Percentiles rank a stretch among this genome's conserved stretches.
phyloP scores from a whole-genome alignment of 2,329 filamentous ascomycete species.

The Cryoendolithus antarcticus region DNA sequence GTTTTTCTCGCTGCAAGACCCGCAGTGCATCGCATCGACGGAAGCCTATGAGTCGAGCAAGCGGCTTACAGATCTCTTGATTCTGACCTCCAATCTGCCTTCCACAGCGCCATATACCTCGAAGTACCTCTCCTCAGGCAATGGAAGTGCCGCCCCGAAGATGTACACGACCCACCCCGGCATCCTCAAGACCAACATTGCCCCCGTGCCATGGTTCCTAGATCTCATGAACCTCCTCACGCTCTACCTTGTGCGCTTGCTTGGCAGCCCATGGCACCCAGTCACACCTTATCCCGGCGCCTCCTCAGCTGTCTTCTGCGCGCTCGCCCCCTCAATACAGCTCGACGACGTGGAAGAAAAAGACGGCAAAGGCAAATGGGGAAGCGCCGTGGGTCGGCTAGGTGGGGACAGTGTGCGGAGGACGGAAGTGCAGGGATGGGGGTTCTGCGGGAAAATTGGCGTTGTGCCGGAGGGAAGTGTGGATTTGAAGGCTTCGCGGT shows the following conservation, averaged over 20 bases:
- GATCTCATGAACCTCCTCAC: constrained; percentile 54
- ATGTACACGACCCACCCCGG: constrained; percentile 80
- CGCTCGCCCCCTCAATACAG: constrained; percentile 52
- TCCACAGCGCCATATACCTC: constrained; percentile 45
- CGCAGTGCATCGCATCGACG: constrained; percentile 55
- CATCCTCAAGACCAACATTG: constrained; percentile 68
- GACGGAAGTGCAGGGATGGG: constrained; percentile 83
- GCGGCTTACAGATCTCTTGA: constrained; percentile 70
- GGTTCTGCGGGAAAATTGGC: constrained; percentile 44
- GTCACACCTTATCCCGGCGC: constrained; percentile 65
- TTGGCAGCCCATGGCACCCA: constrained; percentile 83
- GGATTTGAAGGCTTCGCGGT: constrained; percentile 42
- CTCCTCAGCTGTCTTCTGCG: constrained; percentile 63
- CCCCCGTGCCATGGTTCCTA: constrained; percentile 60
- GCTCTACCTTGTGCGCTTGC: constrained; percentile 61
- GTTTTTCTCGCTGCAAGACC: constrained; percentile 54
- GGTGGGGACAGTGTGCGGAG: constrained; percentile 53
- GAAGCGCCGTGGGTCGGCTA: constrained; percentile 51
- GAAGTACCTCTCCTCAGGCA: constrained; percentile 39
- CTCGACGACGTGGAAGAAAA: constrained; percentile 43
- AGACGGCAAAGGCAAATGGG: constrained; percentile 66
- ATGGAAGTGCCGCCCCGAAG: constrained; percentile 33
- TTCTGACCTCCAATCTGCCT: constrained; percentile 58
- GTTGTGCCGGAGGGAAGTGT: constrained; percentile 33
- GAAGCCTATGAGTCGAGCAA: constrained; percentile 78